phyloP scores from a whole-genome alignment of 768 basidiomycete species.

The Daedalea quercina region DNA sequence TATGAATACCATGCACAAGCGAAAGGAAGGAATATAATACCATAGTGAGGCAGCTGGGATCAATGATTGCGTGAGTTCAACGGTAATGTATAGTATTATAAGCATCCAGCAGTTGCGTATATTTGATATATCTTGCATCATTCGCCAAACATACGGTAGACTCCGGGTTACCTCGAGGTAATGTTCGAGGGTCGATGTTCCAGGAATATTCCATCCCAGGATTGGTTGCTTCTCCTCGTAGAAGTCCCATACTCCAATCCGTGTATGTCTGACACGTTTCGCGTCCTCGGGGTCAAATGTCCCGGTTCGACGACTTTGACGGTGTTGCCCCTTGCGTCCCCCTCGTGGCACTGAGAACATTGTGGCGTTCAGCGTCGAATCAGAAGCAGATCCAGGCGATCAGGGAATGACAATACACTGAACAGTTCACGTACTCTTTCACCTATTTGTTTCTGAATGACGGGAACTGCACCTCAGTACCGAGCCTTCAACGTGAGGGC shows the following conservation, averaged over 20 bases:
- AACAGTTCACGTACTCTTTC: too few species aligned
- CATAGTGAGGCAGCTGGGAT: slow-evolving; percentile 63
- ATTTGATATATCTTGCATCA: slow-evolving; percentile 54
- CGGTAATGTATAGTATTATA: slow-evolving; percentile 37
- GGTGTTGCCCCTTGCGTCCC: too few species aligned
- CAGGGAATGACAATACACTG: too few species aligned
- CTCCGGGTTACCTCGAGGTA: slow-evolving; percentile 41
- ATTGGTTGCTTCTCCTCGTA: slow-evolving; percentile 52
- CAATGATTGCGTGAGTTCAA: slow-evolving; percentile 41
- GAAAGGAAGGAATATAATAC: slow-evolving; percentile 35
- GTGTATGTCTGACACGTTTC: slow-evolving; percentile 46
- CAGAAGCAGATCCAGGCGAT: too few species aligned
- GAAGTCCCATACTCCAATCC: slow-evolving; percentile 72
- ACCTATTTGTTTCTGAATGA: too few species aligned
- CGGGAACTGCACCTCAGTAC: too few species aligned
- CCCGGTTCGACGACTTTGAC: slow-evolving; percentile 1
- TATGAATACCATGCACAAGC: too few species aligned
- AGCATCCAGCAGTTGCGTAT: slow-evolving; percentile 48
- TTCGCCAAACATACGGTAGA: slow-evolving; percentile 58
- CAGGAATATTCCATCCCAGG: slow-evolving; percentile 31
- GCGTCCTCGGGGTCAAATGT: slow-evolving; percentile 33
- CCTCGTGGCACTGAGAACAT: background rate
- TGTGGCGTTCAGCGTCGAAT: background rate
- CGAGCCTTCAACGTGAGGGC: too few species aligned
- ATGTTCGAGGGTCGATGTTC: slow-evolving; percentile 39